These are phyloP conservation scores for Tricharina praecox DNA, from an alignment of 495 filamentous ascomycete genomes.

Conservation along the genomic window DNA sequence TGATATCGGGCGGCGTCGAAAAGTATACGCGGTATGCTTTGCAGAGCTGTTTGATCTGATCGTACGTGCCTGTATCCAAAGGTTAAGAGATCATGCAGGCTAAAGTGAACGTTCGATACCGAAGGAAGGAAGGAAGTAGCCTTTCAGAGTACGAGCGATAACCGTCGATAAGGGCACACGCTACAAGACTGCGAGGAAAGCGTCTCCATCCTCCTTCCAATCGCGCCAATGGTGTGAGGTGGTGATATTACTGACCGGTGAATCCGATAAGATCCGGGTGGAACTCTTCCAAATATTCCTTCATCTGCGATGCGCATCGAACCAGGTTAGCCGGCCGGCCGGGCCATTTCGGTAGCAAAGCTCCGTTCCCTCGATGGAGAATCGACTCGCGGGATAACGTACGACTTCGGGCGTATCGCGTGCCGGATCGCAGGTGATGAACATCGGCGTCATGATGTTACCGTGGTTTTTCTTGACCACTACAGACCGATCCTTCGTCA, in stretches of 20 bases:
- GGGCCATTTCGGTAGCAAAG: no score
- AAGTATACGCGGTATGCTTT: constrained; percentile 96
- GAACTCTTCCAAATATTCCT: constrained; percentile 77
- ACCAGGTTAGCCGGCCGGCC: neutral
- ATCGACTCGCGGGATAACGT: no score
- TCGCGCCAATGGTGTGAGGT: no score
- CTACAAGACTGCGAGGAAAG: no score
- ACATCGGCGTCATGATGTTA: constrained; percentile 43
- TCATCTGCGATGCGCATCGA: constrained; percentile 31
- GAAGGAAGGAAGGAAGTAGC: no score
- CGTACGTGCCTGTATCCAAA: constrained; percentile 51
- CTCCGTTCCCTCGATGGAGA: no score
- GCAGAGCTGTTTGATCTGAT: constrained; percentile 79
- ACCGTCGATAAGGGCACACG: no score
- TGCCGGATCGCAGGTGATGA: constrained; percentile 89
- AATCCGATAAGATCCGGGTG: constrained; percentile 74
- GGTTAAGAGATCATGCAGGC: no score
- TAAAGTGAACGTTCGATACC: no score
- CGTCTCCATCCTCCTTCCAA: no score
- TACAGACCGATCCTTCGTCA: no score
- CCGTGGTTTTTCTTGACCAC: constrained; percentile 28
- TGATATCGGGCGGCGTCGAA: constrained; percentile 69
- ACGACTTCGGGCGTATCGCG: constrained; percentile 67
- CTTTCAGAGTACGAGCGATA: no score
- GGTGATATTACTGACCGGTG: constrained; percentile 33